phyloP scores from a whole-genome alignment of 2,329 filamentous ascomycete species.

The Spiromastix sp. region DNA sequence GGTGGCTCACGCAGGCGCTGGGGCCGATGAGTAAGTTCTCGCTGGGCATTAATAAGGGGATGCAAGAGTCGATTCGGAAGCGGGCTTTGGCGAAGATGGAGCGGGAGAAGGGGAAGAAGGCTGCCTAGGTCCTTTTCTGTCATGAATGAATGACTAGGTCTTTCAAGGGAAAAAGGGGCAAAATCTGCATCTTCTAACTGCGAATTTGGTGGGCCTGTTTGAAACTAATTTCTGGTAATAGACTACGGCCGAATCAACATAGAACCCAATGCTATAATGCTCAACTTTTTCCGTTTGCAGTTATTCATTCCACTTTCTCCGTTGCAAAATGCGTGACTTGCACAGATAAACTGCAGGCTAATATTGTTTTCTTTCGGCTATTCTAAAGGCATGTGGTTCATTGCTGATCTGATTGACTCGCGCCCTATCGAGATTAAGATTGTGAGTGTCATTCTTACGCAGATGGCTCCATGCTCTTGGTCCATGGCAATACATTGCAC shows the following conservation, averaged over 20 bases:
- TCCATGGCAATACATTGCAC: too few relatives aligned
- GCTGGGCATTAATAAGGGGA: conserved; percentile 52
- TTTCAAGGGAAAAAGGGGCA: not conserved
- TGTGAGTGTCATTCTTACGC: too few relatives aligned
- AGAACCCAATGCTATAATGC: not conserved
- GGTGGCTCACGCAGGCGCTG: conserved; percentile 55
- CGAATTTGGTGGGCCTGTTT: not conserved
- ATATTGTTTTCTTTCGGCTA: too few relatives aligned
- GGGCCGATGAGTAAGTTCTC: conserved; percentile 48
- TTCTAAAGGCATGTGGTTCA: too few relatives aligned
- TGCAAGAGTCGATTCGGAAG: conserved; percentile 75
- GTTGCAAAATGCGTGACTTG: too few relatives aligned
- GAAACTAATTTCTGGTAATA: not conserved
- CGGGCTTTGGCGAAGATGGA: conserved; percentile 76
- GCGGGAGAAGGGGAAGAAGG: conserved; percentile 56
- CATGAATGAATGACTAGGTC: not conserved
- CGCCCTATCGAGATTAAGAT: too few relatives aligned
- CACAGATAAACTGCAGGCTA: too few relatives aligned
- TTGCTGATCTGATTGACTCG: too few relatives aligned
- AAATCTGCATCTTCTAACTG: not conserved
- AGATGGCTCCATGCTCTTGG: too few relatives aligned
- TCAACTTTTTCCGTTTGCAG: not conserved
- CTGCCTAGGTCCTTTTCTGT: conserved; percentile 4
- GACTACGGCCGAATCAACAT: not conserved
- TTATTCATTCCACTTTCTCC: conserved; percentile 1